Evolutionary conservation across 1,139 yeast genomes (phyloP), one percentile per base, ranked within the genome.

Genomic region (Nakaseomyces glabratus): DNA sequence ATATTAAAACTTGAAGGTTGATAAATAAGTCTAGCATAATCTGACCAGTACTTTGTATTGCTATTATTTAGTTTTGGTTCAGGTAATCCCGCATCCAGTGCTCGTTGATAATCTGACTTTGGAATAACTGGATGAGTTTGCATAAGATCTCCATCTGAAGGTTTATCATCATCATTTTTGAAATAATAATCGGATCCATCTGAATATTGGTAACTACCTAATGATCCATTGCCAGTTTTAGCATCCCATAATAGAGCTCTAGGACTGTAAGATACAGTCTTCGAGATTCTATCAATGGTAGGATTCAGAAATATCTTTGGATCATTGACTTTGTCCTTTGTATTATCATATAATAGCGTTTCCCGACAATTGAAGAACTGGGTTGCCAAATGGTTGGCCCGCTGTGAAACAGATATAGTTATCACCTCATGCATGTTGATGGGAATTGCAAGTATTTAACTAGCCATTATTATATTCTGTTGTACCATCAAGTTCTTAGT

Each of bases 241-340:
- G 77, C 69, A 45, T 90, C 97, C 74, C 88, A 85, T 10, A 86
- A 52, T 32, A 86, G 51, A 0, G 85, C 74, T 36, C 97, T 61
- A 1, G 98, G 97, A 10, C 79, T 68, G 52, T 76, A 85, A 34
- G 79, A 79, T n/a, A 69, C 66, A 1, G 71, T 60, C 20, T 67
- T 60, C 2, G 61, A 51, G n/a, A 57, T 47, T 3, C 48, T 43
- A 16, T 62, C 59, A 39, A 56, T 52, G 35, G 64, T 70, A 20
- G 63, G 62, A 37, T 64, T 63, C 53, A 66, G 64, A 41, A 67
- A 65, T 3, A 71, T 66, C 3, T 55, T 39, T 3, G 76, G 70
- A 42, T 71, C 71, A 6, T 66, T 63, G 51, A 53, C 42, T 43
- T 49, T 35, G 46, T 61, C 40, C 50, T 57, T 73, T 73, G n/a